Evolutionary conservation across 345 rosid species (phyloP), one percentile per base, ranked within the genome.

Genomic region (Ceriops tagal): DNA sequence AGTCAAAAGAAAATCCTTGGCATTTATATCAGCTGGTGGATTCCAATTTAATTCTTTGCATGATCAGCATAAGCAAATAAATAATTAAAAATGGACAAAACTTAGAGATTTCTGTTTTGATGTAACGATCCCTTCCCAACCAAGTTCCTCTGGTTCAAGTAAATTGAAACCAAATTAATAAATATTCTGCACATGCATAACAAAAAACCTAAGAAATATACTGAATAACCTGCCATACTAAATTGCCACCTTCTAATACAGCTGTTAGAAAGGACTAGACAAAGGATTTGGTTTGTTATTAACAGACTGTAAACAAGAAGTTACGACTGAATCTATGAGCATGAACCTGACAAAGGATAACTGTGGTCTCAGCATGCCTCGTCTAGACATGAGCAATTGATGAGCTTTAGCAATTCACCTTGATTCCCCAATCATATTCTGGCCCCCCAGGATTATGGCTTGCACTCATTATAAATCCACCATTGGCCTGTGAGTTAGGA

Each of bases 401-500:
- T 74, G 34, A 60, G 55, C 22, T 39, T 46, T 30, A 37, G 71
- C 51, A 77, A 53, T 61, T 77, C 77, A 93, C 97, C 99, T 92
- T 92, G 77, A 95, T 88, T 70, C 97, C 97, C 99, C 97, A 95
- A 67, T 90, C 97, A 81, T 92, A 90, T 22, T 90, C 92, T 66
- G 87, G 96, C 53, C 96, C 96, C n/a, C 96, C 96, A 69, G 96
- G 96, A 82, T 95, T 92, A 65, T 87, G 96, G 80, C 97, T 95
- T 73, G 97, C 97, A 66, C 97, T 92, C 99, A 95, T 88, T 72
- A 95, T 89, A 73, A 95, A 92, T 66, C 96, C 99, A 69, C 96
- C 99, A 77, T 83, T 92, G 31, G 97, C 96, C 96, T 88, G 85
- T 62, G 61, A 55, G 26, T 24, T 24, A 24, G 26, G 26, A 24